Evolutionary conservation across 2,329 filamentous ascomycete genomes (phyloP), one percentile per base, ranked within the genome.

Genomic region (Diaporthe amygdali): DNA sequence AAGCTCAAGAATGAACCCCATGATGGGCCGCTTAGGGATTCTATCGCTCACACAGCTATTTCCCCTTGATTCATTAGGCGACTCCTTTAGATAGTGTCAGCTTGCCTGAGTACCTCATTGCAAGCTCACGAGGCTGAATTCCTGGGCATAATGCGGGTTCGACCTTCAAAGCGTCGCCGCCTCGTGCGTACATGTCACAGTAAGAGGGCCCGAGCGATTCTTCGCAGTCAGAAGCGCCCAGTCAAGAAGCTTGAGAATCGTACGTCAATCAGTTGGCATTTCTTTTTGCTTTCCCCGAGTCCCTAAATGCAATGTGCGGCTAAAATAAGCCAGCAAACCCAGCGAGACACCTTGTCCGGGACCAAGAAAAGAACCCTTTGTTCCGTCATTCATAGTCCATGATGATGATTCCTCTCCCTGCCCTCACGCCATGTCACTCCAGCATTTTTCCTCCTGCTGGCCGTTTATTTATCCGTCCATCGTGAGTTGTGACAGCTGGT

Each of bases 401-500:
- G 44, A 55, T 71, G 47, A 52, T 71, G 69, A 66, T 59, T 59
- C 69, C 55, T 54, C 52, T 69, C 63, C 69, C 59, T 49, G 51
- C 39, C 66, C 49, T 51, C 54, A 56, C 55, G 66, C 52, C 66
- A 41, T 30, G 66, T 59, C 66, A 64, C 32, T 70, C 54, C 61
- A 55, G 70, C 47, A 41, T 27, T 41, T 70, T 41, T 51, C 32
- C 47, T 55, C 41, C 54, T 68, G 63, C 71, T 49, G 68, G 64
- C 69, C 69, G 44, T 69, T 34, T 46, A 41, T 54, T 66, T 64
- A 52, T 66, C 64, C 61, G 54, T 44, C 64, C 69, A 73, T 71
- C 56, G 44, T 69, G 46, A 22, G 34, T 74, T 77, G 70, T 72
- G 69, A 75, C 70, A 71, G 75, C 76, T 59, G 63, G 64, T 47